These are phyloP conservation scores for Hypoxylon subgilvum DNA, from an alignment of 495 filamentous ascomycete genomes.

Conservation along the genomic window DNA sequence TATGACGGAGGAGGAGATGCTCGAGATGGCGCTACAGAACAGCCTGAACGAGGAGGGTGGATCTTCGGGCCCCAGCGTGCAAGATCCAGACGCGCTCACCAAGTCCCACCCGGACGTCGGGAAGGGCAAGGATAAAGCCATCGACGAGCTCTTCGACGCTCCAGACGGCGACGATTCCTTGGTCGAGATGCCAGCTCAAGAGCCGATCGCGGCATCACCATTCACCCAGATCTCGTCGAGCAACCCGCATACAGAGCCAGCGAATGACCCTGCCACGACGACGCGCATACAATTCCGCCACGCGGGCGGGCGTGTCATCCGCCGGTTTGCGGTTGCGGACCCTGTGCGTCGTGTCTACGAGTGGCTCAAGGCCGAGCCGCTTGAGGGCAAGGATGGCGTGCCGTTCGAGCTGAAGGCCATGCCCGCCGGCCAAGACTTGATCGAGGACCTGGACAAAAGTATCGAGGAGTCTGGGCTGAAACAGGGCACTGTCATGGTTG, in stretches of 20 bases:
- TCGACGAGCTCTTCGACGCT: slow-evolving; percentile 35
- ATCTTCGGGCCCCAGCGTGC: slow-evolving; percentile 44
- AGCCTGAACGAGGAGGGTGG: slow-evolving; percentile 64
- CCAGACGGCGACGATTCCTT: too few relatives aligned
- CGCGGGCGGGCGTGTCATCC: slow-evolving; percentile 78
- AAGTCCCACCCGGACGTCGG: slow-evolving; percentile 59
- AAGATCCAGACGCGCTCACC: slow-evolving; percentile 87
- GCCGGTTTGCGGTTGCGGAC: slow-evolving; percentile 81
- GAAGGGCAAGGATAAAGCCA: slow-evolving; percentile 70
- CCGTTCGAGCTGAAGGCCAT: slow-evolving; percentile 79
- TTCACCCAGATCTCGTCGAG: slow-evolving; percentile 73
- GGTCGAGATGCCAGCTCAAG: slow-evolving; percentile 10
- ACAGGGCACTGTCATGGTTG: slow-evolving; percentile 91
- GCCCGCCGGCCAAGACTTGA: slow-evolving; percentile 78
- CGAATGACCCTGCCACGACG: slow-evolving; percentile 67
- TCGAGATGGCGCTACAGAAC: slow-evolving; percentile 89
- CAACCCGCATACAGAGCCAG: slow-evolving; percentile 79
- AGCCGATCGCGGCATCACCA: slow-evolving; percentile 52
- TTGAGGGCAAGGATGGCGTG: slow-evolving; percentile 75
- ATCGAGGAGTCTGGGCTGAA: slow-evolving; percentile 85
- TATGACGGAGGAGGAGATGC: slow-evolving; percentile 97
- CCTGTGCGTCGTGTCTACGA: slow-evolving; percentile 85
- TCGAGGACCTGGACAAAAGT: slow-evolving; percentile 71
- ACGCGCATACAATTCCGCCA: slow-evolving; percentile 93
- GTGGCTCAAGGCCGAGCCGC: slow-evolving; percentile 87